Evolutionary conservation across 208 protist species (phyloP), one percentile per base, ranked within the genome.

Genomic region (Acanthamoeba culbertsoni): DNA sequence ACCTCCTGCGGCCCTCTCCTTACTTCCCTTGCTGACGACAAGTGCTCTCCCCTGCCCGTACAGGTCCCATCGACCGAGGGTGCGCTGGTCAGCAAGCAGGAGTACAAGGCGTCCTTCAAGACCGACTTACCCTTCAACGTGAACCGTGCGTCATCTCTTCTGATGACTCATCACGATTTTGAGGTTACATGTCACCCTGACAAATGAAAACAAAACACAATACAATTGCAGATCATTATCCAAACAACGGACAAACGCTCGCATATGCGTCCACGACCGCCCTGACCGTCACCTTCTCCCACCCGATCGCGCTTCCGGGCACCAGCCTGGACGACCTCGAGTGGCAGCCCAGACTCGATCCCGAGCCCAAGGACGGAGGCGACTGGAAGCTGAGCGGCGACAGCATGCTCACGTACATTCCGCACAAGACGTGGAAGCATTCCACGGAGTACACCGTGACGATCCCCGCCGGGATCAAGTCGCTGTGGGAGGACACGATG

Each of bases 61-160:
- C 18, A 92, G 59, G 53, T 93, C 2, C 88, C 88, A 45, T 93
- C 88, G 88, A 63, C 37, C 33, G 88, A 93, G 45, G 88, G 88
- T 23, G 28, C 88, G 33, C 63, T 93, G 16, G 31, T 48, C 40
- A 91, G 71, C 43, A 55, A 91, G n/a, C 23, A 37, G 18, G 57
- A 63, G 37, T n/a, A 91, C 28, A 37, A 12, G 2, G n/a, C 46
- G 2, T 71, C 84, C 53, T 91, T 91, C 45, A 48, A 7, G 1
- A 91, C 84, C 18, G 31, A 14, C 6, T 6, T 2, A 26, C 40
- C 35, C 53, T 91, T 91, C 42, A 2, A 10, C 6, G 28, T 91
- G 0, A 35, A 0, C 37, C 31, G 84, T 91, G 71, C 55, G 84
- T 63, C 20, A 20, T 62, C 35, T 14, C 2, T 0, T 14, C 35